Evolutionary conservation across 768 basidiomycete genomes (phyloP).

Genomic region (Boletus sp.): DNA sequence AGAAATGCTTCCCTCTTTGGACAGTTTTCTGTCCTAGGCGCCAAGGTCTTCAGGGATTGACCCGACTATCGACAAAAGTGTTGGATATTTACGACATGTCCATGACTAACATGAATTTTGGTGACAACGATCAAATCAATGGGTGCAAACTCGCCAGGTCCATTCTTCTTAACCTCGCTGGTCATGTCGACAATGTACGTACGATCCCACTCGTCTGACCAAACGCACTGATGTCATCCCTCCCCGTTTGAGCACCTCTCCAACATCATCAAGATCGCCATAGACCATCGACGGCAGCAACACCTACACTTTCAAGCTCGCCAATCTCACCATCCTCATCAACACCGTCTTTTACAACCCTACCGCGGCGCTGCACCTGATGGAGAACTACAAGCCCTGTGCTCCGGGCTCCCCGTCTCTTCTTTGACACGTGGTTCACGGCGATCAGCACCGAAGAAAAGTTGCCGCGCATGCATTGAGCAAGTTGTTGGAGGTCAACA

Average conservation of each 20-base stretch:
- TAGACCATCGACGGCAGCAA: constrained; percentile 58
- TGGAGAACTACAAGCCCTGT: constrained; percentile 61
- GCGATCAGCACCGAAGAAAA: constrained; percentile 57
- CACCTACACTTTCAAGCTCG: constrained; percentile 64
- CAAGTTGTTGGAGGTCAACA: constrained; percentile 70
- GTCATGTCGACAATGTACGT: constrained; percentile 74
- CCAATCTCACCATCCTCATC: constrained; percentile 81
- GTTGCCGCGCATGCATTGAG: constrained; percentile 84
- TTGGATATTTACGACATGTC: constrained; percentile 81
- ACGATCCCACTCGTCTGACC: background rate
- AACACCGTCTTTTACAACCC: constrained; percentile 86
- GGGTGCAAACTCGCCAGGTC: constrained; percentile 86
- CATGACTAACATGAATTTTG: constrained; percentile 67
- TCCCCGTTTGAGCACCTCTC: constrained; percentile 51
- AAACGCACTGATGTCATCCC: background rate
- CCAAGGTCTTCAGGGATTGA: constrained; percentile 68
- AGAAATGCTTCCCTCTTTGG: constrained; percentile 87
- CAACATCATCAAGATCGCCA: constrained; percentile 59
- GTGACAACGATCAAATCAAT: constrained; percentile 80
- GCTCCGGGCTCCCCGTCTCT: constrained; percentile 62
- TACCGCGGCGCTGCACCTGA: constrained; percentile 67
- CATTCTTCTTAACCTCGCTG: constrained; percentile 77
- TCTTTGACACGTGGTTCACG: constrained; percentile 85
- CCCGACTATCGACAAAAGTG: constrained; percentile 76
- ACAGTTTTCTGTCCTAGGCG: constrained; percentile 88